phyloP scores from a whole-genome alignment of 306 rosid genomes.

The Cajanus cajan region DNA sequence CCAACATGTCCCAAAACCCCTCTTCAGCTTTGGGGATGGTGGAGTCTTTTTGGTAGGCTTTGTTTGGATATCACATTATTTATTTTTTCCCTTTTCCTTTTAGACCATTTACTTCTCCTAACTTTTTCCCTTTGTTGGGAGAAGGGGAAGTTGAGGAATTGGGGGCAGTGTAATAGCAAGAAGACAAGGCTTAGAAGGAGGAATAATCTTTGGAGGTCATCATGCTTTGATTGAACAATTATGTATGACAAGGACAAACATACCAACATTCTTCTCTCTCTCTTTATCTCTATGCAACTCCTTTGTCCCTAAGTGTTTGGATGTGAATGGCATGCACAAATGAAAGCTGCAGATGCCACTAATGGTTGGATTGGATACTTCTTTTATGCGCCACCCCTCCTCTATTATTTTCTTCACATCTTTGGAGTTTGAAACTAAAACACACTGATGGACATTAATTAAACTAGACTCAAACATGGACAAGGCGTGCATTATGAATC shows the following conservation, averaged over 20 bases:
- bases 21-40: slow-evolving; percentile 40
- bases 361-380: slow-evolving; percentile 50
- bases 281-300: slow-evolving; percentile 40
- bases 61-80: slow-evolving; percentile 23
- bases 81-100: neutral
- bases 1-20: slow-evolving; percentile 48
- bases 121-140: slow-evolving; percentile 48
- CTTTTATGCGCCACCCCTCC: slow-evolving; percentile 44
- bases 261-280: slow-evolving; percentile 62
- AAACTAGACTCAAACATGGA: slow-evolving; percentile 19
- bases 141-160: slow-evolving; percentile 39
- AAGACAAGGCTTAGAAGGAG: slow-evolving; percentile 44
- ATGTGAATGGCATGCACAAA: slow-evolving; percentile 68
- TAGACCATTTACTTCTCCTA: neutral
- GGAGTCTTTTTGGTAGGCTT: slow-evolving; percentile 38
- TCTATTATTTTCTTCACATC: slow-evolving; percentile 38
- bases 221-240: slow-evolving; percentile 60
- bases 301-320: slow-evolving; percentile 72
- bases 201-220: slow-evolving; percentile 53
- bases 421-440: slow-evolving; percentile 31
- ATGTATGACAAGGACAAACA: slow-evolving; percentile 69
- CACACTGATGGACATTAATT: slow-evolving; percentile 29
- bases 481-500: slow-evolving; percentile 42
- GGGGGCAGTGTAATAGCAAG: slow-evolving; percentile 49
- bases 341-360: slow-evolving; percentile 72